A percentile compares a stretch with the other conserved stretches of the same genome.
phyloP scores from a whole-genome alignment of 331 rosid genomes.

The Phaseolus coccineus region DNA sequence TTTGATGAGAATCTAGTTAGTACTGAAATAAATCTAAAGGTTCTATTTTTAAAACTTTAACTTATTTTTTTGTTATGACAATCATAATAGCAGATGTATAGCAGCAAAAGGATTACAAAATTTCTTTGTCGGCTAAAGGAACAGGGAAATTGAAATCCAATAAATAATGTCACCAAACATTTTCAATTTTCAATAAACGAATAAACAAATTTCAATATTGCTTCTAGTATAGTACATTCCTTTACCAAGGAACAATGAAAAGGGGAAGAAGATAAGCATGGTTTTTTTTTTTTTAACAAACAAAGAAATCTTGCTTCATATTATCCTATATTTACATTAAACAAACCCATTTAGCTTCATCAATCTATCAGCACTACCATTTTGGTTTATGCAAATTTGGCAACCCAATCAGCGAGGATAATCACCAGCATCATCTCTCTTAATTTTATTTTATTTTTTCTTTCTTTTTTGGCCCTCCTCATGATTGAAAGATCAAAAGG shows the following conservation, averaged over 20 bases:
- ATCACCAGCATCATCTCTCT: conserved; percentile 32
- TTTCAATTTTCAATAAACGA: conserved; percentile 29
- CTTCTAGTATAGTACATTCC: not conserved
- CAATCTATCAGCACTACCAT: not conserved
- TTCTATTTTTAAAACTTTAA: no score
- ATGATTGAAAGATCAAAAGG: not conserved
- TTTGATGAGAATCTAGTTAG: not conserved
- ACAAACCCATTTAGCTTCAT: not conserved
- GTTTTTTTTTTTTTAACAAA: not conserved
- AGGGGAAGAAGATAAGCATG: not conserved
- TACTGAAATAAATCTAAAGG: not conserved
- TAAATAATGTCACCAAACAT: not conserved
- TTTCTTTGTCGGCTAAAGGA: no score
- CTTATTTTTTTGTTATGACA: no score
- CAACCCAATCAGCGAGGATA: not conserved
- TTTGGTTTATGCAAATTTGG: not conserved
- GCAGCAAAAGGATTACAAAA: no score
- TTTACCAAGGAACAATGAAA: not conserved
- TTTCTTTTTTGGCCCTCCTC: not conserved
- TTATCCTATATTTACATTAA: conserved; percentile 38
- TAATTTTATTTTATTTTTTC: not conserved
- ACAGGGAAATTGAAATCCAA: not conserved
- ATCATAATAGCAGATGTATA: no score
- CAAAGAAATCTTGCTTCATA: conserved; percentile 7
- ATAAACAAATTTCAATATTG: conserved; percentile 43